phyloP scores from a whole-genome alignment of 768 basidiomycete species.

The Rhizopogon sp. region DNA sequence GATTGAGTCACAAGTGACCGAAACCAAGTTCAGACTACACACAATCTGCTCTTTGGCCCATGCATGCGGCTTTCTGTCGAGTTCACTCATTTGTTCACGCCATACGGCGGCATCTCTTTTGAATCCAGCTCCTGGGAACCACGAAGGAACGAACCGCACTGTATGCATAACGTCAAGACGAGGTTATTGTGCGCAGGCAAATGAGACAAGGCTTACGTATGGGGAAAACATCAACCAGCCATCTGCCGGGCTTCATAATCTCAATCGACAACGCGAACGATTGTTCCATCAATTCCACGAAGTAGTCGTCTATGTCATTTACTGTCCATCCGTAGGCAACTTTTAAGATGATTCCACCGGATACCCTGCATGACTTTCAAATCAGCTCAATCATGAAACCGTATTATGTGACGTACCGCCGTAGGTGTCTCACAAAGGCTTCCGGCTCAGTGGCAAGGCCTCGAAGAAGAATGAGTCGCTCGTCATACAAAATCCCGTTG shows the following conservation, averaged over 20 bases:
- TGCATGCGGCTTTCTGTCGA: not conserved
- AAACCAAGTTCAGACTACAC: not conserved
- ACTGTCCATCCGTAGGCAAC: slow-evolving; percentile 38
- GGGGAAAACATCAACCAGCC: not conserved
- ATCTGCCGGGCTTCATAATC: not conserved
- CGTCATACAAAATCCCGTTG: slow-evolving; percentile 31
- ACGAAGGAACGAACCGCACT: not conserved
- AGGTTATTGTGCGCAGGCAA: not conserved
- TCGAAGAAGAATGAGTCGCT: slow-evolving; percentile 29
- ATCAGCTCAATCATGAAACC: too few relatives aligned
- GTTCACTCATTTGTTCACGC: not conserved
- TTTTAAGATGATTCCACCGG: slow-evolving; percentile 25
- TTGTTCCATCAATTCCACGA: slow-evolving; percentile 28
- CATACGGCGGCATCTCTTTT: not conserved
- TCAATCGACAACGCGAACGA: slow-evolving; percentile 11
- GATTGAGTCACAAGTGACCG: not conserved
- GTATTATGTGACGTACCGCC: slow-evolving; percentile 23
- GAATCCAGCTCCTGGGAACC: too few relatives aligned
- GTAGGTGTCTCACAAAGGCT: slow-evolving; percentile 32
- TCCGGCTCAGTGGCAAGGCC: slow-evolving; percentile 28
- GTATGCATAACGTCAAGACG: not conserved
- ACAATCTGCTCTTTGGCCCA: not conserved
- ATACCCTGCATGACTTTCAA: slow-evolving; percentile 14
- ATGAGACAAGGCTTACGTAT: not conserved
- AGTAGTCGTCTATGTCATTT: slow-evolving; percentile 27